Percentiles rank a stretch among this genome's conserved stretches.
phyloP scores from a whole-genome alignment of 805 yeast species.

The Sporopachydermia lactativora region DNA sequence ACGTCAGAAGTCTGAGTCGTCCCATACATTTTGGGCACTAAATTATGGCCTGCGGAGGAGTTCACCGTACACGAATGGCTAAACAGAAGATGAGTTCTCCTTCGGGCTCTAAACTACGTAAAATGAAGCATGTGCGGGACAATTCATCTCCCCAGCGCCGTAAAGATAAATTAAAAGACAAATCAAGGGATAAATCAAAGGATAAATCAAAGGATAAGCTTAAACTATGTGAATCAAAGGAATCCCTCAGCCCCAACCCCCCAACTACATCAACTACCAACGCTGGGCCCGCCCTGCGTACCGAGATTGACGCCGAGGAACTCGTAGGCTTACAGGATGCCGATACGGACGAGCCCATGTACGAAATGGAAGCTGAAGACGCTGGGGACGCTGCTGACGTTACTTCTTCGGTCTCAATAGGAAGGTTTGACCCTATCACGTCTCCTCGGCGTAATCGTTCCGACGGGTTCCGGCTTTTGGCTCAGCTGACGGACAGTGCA shows the following conservation, averaged over 20 bases:
- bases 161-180: not conserved
- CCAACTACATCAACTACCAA: too few relatives aligned
- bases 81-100: constrained; percentile 4
- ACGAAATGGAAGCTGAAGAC: not conserved
- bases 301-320: too few relatives aligned
- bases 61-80: not conserved
- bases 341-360: not conserved
- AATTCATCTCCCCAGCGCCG: not conserved
- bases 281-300: too few relatives aligned
- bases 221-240: too few relatives aligned
- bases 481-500: constrained; percentile 4
- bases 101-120: constrained; percentile 7
- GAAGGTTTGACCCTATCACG: not conserved
- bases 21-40: too few relatives aligned
- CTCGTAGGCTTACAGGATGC: too few relatives aligned
- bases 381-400: too few relatives aligned
- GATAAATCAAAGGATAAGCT: too few relatives aligned
- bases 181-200: not conserved
- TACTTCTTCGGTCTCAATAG: not conserved
- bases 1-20: too few relatives aligned
- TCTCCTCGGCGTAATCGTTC: not conserved
- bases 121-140: constrained; percentile 10
- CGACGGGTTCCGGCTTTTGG: not conserved
- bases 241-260: too few relatives aligned
- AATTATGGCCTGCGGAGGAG: too few relatives aligned